These are phyloP conservation scores for Aureobasidium sp. DNA, from an alignment of 2,329 filamentous ascomycete species.

Conservation along the genomic window DNA sequence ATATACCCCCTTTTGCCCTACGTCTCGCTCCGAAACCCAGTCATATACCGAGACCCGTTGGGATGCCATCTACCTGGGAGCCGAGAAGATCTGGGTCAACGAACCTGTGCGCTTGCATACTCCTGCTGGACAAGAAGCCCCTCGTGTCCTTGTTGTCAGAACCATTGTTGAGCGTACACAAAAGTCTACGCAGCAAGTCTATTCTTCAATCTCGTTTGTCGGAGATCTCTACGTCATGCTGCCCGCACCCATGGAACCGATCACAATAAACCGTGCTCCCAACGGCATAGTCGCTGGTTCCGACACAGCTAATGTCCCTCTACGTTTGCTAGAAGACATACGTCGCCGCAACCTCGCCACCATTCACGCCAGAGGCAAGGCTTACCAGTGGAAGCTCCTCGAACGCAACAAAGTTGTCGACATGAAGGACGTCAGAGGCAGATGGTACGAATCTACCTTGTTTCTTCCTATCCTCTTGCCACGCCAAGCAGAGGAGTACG, in stretches of 20 bases:
- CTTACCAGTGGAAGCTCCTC: conserved; percentile 40
- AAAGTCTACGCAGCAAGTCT: conserved; percentile 20
- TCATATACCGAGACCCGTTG: conserved; percentile 39
- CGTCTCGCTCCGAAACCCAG: conserved; percentile 33
- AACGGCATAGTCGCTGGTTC: conserved; percentile 20
- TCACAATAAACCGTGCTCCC: conserved; percentile 23
- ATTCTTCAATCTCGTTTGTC: conserved; percentile 26
- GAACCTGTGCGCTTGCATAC: conserved; percentile 49
- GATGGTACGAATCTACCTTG: conserved; percentile 53
- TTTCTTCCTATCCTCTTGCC: conserved; percentile 39
- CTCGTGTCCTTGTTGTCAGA: conserved; percentile 44
- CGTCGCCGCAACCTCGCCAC: conserved; percentile 41
- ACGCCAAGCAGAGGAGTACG: conserved; percentile 20
- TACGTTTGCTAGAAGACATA: conserved; percentile 47
- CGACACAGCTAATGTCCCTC: conserved; percentile 40
- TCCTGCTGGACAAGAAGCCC: conserved; percentile 28
- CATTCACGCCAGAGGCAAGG: conserved; percentile 29
- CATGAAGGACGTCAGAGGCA: conserved; percentile 48
- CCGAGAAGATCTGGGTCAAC: conserved; percentile 54
- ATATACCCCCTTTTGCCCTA: conserved; percentile 47
- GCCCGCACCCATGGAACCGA: conserved; percentile 34
- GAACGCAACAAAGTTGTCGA: conserved; percentile 29
- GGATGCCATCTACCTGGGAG: conserved; percentile 50
- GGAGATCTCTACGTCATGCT: conserved; percentile 49
- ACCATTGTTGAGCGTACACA: conserved; percentile 36